Percentiles rank a stretch among this genome's conserved stretches.
These are phyloP conservation scores for Suillus fuscotomentosus DNA, from an alignment of 768 basidiomycete genomes.

Conservation along the genomic window DNA sequence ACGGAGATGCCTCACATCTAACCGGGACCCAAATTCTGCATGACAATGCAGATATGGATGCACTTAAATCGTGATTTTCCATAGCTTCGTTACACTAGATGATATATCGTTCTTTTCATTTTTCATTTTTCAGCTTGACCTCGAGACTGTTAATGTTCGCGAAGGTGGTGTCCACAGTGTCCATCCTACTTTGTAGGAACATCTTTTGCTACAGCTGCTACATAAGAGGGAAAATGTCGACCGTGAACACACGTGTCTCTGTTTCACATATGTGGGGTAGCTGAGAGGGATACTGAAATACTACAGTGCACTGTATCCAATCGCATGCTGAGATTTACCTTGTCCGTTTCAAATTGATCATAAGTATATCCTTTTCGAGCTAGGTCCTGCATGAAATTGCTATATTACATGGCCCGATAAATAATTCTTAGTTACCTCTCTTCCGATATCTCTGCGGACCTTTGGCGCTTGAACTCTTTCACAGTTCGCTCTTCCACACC, in stretches of 20 bases:
- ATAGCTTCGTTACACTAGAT: not conserved
- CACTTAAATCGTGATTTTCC: not conserved
- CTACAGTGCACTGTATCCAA: no score
- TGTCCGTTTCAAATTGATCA: not conserved
- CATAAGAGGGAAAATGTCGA: not conserved
- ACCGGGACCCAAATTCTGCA: not conserved
- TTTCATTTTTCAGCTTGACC: not conserved
- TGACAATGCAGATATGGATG: not conserved
- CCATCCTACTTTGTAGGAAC: not conserved
- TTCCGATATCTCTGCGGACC: not conserved
- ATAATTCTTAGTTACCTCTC: not conserved
- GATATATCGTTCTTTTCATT: not conserved
- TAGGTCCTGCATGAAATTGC: not conserved
- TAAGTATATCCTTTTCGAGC: not conserved
- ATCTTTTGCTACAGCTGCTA: not conserved
- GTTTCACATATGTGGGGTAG: not conserved
- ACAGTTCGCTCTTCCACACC: slow-evolving; percentile 2
- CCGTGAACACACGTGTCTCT: not conserved
- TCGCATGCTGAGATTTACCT: not conserved
- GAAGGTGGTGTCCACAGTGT: not conserved
- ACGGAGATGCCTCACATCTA: not conserved
- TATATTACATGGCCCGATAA: not conserved
- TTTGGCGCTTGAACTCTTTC: slow-evolving; percentile 1
- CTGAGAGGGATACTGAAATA: not conserved
- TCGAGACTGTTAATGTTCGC: not conserved